These are phyloP conservation scores for Xylona heveae DNA, from an alignment of 495 filamentous ascomycete species.

Conservation along the genomic window DNA sequence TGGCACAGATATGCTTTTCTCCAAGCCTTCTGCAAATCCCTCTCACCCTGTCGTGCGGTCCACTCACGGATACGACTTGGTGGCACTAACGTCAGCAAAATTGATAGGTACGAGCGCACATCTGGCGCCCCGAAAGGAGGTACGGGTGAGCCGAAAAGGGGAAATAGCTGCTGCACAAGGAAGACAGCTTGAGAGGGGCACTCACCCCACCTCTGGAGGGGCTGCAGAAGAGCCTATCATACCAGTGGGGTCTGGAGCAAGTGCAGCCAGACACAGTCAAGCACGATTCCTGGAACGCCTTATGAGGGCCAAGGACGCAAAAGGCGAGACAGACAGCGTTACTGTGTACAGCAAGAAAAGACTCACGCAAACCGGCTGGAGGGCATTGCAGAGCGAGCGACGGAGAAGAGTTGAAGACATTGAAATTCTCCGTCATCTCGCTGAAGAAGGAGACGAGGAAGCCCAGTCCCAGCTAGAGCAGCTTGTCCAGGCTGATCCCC, in stretches of 20 bases:
- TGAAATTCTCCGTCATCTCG: too few species aligned
- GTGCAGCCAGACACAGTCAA: slow-evolving; percentile 21
- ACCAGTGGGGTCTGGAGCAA: slow-evolving; percentile 12
- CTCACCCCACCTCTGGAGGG: too few species aligned
- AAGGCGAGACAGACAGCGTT: slow-evolving; percentile 32
- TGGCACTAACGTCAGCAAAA: slow-evolving; percentile 30
- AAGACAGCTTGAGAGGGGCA: background rate
- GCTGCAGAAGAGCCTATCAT: slow-evolving; percentile 1
- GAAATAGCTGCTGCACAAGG: background rate
- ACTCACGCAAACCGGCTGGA: slow-evolving; percentile 4
- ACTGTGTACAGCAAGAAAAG: slow-evolving; percentile 19
- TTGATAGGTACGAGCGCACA: slow-evolving; percentile 30
- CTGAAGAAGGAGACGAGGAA: too few species aligned
- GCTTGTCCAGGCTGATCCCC: too few species aligned
- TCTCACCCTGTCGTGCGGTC: slow-evolving; percentile 18
- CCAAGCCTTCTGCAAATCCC: slow-evolving; percentile 21
- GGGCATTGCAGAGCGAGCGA: slow-evolving; percentile 1
- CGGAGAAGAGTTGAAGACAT: slow-evolving; percentile 1
- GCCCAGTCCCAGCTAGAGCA: too few species aligned
- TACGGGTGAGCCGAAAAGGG: background rate
- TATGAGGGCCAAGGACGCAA: slow-evolving; percentile 21
- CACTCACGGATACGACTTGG: slow-evolving; percentile 16
- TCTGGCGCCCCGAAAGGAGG: slow-evolving; percentile 1
- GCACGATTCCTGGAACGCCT: slow-evolving; percentile 9
- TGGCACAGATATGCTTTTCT: slow-evolving; percentile 61